phyloP scores from a whole-genome alignment of 202 grass and related monocot species.

The Musa balbisiana region DNA sequence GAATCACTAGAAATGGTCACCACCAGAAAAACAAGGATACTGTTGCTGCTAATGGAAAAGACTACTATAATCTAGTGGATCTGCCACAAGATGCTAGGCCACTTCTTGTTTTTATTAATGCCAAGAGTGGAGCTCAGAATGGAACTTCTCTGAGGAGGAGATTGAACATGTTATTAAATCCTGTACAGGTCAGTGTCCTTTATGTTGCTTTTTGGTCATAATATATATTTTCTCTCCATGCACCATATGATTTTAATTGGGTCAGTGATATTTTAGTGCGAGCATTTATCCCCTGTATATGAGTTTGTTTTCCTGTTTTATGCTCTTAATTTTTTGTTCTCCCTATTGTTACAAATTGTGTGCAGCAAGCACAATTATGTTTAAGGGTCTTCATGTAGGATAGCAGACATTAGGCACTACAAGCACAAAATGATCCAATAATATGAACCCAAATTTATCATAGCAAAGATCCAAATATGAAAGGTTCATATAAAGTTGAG shows the following conservation, averaged over 20 bases:
- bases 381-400: not conserved
- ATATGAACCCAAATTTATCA: not conserved
- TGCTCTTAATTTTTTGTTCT: not conserved
- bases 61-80: slow-evolving; percentile 52
- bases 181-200: slow-evolving; percentile 59
- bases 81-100: slow-evolving; percentile 61
- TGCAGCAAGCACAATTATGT: not conserved
- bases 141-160: slow-evolving; percentile 76
- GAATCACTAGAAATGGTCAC: slow-evolving; percentile 29
- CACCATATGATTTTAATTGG: not conserved
- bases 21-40: slow-evolving; percentile 32
- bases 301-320: too few relatives aligned
- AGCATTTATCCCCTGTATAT: not conserved
- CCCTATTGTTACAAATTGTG: not conserved
- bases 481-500: not conserved
- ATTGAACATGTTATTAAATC: slow-evolving; percentile 77
- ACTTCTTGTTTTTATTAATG: slow-evolving; percentile 89
- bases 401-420: not conserved
- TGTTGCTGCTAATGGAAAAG: slow-evolving; percentile 25
- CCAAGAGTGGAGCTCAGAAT: slow-evolving; percentile 69
- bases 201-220: not conserved
- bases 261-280: not conserved
- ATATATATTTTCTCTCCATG: not conserved
- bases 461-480: not conserved
- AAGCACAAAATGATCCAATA: not conserved